Conservation (phyloP, 2,329 filamentous ascomycete genomes). For the Ophiosphaerella korrae region DNA sequence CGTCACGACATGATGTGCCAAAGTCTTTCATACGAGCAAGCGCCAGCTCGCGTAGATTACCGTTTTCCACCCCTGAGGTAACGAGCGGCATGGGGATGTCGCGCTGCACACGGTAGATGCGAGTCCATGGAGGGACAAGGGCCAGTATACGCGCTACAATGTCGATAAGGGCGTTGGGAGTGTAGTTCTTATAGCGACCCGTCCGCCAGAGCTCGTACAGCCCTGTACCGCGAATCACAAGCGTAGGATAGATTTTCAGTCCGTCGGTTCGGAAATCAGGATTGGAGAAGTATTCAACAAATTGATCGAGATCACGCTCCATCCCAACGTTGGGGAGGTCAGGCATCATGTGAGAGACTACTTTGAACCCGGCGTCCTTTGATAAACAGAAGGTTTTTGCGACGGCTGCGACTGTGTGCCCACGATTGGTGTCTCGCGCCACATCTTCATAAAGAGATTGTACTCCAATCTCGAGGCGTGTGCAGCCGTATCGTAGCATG, state of each 20-base stretch:
- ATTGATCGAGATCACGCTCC: slow-evolving; percentile 96
- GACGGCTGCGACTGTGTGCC: slow-evolving; percentile 92
- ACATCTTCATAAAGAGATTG: slow-evolving; percentile 98
- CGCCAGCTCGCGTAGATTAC: slow-evolving; percentile 90
- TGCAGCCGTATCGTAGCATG: slow-evolving; percentile 98
- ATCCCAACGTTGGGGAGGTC: slow-evolving; percentile 97
- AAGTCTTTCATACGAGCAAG: slow-evolving; percentile 99
- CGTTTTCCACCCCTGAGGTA: slow-evolving; percentile 98
- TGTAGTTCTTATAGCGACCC: slow-evolving; percentile 97
- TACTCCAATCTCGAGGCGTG: slow-evolving; percentile 89
- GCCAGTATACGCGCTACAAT: slow-evolving; percentile 95
- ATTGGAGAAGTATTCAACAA: slow-evolving; percentile 97
- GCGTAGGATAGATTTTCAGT: slow-evolving; percentile 95
- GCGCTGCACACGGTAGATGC: slow-evolving; percentile 96
- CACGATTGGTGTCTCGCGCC: slow-evolving; percentile 95
- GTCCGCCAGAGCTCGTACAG: slow-evolving; percentile 98
- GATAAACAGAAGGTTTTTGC: slow-evolving; percentile 96
- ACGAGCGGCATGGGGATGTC: slow-evolving; percentile 99
- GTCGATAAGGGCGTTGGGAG: slow-evolving; percentile 93
- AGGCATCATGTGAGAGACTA: slow-evolving; percentile 99
- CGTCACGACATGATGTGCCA: slow-evolving; percentile 93
- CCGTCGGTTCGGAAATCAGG: slow-evolving; percentile 95
- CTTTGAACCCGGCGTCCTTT: slow-evolving; percentile 98
- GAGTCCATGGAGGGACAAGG: slow-evolving; percentile 93
- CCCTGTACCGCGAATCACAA: slow-evolving; percentile 95